A percentile compares a stretch with the other conserved stretches of the same genome.
Conservation (phyloP, 2,329 filamentous ascomycete genomes). For the Botrytis hyacinthi region DNA sequence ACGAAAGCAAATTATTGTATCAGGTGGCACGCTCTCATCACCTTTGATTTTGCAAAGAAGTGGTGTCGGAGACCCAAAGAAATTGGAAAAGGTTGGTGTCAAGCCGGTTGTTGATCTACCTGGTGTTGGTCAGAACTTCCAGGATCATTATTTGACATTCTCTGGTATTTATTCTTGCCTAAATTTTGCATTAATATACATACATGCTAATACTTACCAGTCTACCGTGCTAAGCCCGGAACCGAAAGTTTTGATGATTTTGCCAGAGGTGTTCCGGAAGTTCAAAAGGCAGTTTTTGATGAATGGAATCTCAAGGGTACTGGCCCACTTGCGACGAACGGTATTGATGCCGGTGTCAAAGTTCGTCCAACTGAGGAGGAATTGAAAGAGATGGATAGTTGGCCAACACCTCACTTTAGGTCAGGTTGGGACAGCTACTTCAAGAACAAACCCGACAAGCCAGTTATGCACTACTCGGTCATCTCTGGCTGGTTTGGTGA, state of each 20-base stretch:
- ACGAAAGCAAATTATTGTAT: constrained; percentile 48
- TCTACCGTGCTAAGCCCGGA: constrained; percentile 41
- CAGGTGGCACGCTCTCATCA: constrained; percentile 41
- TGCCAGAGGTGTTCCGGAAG: constrained; percentile 67
- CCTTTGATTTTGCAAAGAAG: constrained; percentile 57
- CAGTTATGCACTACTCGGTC: constrained; percentile 81
- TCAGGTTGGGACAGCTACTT: constrained; percentile 80
- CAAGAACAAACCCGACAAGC: constrained; percentile 81
- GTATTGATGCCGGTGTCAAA: constrained; percentile 51
- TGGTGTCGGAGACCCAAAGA: constrained; percentile 52
- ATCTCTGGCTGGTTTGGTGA: constrained; percentile 64
- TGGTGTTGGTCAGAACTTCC: constrained; percentile 54
- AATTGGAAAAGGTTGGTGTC: constrained; percentile 50
- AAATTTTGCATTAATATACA: too few relatives aligned
- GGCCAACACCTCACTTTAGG: constrained; percentile 73
- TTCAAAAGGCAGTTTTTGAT: constrained; percentile 69
- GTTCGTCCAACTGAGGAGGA: constrained; percentile 57
- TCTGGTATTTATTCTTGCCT: constrained; percentile 37
- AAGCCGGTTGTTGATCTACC: constrained; percentile 48
- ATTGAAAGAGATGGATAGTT: constrained; percentile 51
- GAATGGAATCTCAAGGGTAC: constrained; percentile 80
- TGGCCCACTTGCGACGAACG: constrained; percentile 45
- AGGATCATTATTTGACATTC: constrained; percentile 55
- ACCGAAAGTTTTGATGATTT: constrained; percentile 81
- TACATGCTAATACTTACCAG: constrained; percentile 1